Conservation (phyloP, 1,284 basidiomycete genomes). For the Apiotrichum montevideense region DNA sequence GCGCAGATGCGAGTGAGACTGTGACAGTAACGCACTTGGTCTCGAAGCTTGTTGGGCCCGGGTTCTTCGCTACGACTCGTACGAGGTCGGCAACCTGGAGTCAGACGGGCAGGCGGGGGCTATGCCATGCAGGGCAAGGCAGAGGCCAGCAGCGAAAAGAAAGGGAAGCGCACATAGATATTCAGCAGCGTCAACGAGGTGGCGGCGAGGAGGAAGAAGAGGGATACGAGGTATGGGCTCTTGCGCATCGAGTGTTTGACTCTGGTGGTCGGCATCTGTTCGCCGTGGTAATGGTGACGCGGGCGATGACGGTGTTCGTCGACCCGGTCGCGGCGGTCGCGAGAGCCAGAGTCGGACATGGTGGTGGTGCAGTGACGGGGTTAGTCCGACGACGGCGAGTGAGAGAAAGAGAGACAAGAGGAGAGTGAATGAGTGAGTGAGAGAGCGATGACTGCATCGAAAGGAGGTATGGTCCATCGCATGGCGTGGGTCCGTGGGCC, state of each 20-base stretch:
- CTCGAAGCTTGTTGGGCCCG: constrained; percentile 41
- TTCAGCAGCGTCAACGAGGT: constrained; percentile 41
- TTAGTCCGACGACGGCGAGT: too few species aligned
- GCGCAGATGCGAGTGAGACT: background rate
- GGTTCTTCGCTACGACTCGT: constrained; percentile 29
- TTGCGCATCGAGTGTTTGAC: constrained; percentile 39
- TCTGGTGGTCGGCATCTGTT: background rate
- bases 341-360: background rate
- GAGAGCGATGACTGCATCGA: too few species aligned
- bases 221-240: constrained; percentile 41
- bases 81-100: constrained; percentile 38
- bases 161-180: constrained; percentile 33
- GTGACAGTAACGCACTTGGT: constrained; percentile 31
- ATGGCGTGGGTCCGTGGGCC: too few species aligned
- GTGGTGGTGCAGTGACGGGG: background rate
- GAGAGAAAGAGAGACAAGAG: too few species aligned
- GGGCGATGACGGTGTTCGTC: background rate
- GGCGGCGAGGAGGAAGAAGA: constrained; percentile 39
- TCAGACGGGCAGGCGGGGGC: too few species aligned
- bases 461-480: too few species aligned
- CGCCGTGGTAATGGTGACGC: background rate
- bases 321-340: constrained; percentile 1
- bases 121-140: background rate
- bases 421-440: too few species aligned
- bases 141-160: background rate